Percentiles rank a stretch among this genome's conserved stretches.
These are phyloP conservation scores for Colletotrichum sp. DNA, from an alignment of 2,329 filamentous ascomycete genomes.

Conservation along the genomic window DNA sequence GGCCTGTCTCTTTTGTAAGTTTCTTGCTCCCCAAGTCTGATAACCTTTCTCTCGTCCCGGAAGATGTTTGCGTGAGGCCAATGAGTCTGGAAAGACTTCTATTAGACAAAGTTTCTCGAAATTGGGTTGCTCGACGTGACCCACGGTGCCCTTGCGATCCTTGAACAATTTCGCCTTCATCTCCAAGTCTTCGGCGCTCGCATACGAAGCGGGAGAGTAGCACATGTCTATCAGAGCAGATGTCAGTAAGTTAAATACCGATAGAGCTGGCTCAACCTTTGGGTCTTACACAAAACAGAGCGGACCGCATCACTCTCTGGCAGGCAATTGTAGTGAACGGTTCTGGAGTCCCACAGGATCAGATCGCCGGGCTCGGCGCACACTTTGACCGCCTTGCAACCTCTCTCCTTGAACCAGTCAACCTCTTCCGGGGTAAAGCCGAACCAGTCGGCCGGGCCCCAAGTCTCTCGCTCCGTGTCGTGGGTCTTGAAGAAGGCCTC, in stretches of 20 bases:
- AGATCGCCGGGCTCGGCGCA: background rate
- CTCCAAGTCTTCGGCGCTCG: background rate
- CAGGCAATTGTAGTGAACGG: background rate
- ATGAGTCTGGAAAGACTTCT: background rate
- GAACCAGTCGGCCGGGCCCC: background rate
- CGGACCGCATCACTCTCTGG: background rate
- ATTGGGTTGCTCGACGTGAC: background rate
- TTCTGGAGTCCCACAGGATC: background rate
- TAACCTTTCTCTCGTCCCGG: background rate
- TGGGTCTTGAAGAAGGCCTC: background rate
- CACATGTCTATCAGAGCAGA: background rate
- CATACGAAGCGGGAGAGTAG: background rate
- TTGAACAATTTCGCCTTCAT: background rate
- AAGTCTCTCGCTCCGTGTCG: background rate
- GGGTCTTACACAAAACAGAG: background rate
- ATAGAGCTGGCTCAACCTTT: background rate
- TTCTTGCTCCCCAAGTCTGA: background rate
- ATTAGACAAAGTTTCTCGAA: rapidly evolving
- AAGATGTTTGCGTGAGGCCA: background rate
- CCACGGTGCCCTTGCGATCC: background rate
- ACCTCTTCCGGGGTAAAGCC: background rate
- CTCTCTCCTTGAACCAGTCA: background rate
- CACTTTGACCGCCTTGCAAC: background rate
- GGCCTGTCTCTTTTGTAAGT: background rate
- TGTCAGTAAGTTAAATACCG: background rate